Conservation (phyloP, 75 land plant species). For the Sequoiadendron giganteum region DNA sequence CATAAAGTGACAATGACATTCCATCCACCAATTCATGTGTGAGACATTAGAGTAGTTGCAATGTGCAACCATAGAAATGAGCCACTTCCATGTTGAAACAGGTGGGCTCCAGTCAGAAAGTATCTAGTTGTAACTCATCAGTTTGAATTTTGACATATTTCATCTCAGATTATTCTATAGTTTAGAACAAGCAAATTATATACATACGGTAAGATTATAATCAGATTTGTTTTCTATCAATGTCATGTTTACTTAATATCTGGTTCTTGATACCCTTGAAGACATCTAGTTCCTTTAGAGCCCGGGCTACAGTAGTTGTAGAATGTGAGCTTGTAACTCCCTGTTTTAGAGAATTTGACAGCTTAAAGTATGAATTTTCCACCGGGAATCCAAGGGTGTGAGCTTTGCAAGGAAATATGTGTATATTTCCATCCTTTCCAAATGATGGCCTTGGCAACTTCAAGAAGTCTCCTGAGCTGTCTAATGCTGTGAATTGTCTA, state of each 20-base stretch:
- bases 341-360: not conserved
- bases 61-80: not conserved
- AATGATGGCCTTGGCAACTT: not conserved
- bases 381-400: not conserved
- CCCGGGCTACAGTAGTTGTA: not conserved
- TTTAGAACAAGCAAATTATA: not conserved
- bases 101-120: not conserved
- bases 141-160: not conserved
- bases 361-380: not conserved
- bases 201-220: not conserved
- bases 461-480: not conserved
- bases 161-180: not conserved
- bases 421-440: not conserved
- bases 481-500: not conserved
- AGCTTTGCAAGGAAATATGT: not conserved
- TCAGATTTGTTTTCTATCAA: not conserved
- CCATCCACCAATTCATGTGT: not conserved
- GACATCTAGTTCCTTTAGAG: constrained; percentile 4
- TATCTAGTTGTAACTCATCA: not conserved
- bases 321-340: not conserved
- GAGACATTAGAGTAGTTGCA: not conserved
- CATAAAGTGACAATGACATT: not conserved
- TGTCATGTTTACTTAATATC: not conserved
- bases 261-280: not conserved
- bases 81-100: not conserved